Conservation (phyloP, 1,284 basidiomycete genomes). For the Marasmius fiardii region DNA sequence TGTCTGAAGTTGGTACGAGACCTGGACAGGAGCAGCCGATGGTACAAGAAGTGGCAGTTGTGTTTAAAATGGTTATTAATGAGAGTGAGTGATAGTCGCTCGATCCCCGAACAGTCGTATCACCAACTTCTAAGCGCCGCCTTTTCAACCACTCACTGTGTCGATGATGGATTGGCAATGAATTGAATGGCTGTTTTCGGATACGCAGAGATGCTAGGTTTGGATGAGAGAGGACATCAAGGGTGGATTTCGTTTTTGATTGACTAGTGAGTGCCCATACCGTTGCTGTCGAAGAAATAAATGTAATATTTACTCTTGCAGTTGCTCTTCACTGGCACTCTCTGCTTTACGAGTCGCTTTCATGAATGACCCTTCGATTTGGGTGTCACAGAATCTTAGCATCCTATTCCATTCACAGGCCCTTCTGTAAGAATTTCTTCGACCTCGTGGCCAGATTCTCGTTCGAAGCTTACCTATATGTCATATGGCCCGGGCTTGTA, state of each 20-base stretch:
- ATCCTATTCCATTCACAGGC: constrained; percentile 39
- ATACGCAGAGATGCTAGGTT: background rate
- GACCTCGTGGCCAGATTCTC: too few relatives aligned
- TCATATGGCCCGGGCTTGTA: background rate
- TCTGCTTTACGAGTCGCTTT: constrained; percentile 4
- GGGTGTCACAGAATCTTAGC: constrained; percentile 36
- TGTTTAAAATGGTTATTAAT: background rate
- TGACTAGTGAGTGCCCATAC: constrained; percentile 4
- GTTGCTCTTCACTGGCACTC: constrained; percentile 15
- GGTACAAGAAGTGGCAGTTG: background rate
- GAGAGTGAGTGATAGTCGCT: background rate
- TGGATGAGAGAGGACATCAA: background rate
- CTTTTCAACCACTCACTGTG: background rate
- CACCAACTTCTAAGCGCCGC: too few relatives aligned
- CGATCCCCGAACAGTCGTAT: too few relatives aligned
- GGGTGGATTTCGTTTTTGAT: background rate
- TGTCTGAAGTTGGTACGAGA: background rate
- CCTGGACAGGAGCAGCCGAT: background rate
- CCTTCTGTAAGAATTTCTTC: constrained; percentile 25
- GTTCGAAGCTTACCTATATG: too few relatives aligned
- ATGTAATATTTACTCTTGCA: too few relatives aligned
- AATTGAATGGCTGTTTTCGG: background rate
- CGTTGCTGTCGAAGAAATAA: too few relatives aligned
- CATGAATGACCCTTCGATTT: background rate
- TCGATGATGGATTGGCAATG: background rate